phyloP scores from a whole-genome alignment of 164 flowering plant species.

The Houttuynia cordata region DNA sequence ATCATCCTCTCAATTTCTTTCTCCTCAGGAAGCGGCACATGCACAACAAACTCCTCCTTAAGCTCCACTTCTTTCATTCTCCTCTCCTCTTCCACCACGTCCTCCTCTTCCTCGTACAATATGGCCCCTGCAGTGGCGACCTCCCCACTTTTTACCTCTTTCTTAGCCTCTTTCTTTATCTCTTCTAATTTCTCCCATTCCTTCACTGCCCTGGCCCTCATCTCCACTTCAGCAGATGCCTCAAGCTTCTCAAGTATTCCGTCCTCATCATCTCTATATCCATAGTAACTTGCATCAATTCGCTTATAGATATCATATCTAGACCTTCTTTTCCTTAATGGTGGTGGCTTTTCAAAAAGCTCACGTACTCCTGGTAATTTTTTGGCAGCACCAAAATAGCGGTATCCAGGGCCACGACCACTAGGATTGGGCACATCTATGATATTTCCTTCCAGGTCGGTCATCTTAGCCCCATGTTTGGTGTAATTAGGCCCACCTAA shows the following conservation, averaged over 20 bases:
- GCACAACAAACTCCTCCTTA: constrained; percentile 70
- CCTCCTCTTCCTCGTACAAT: no score
- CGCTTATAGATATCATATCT: constrained; percentile 73
- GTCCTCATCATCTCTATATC: constrained; percentile 88
- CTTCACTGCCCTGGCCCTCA: constrained; percentile 50
- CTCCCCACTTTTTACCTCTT: constrained; percentile 71
- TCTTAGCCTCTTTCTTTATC: constrained; percentile 67
- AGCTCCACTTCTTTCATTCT: constrained; percentile 20
- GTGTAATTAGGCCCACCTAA: constrained; percentile 84
- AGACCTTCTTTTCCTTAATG: constrained; percentile 57
- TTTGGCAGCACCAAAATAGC: constrained; percentile 93
- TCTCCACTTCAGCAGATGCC: constrained; percentile 55
- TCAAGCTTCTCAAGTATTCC: constrained; percentile 68
- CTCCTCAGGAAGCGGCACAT: constrained; percentile 90
- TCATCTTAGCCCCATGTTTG: no score
- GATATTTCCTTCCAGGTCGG: no score
- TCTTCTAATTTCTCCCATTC: constrained; percentile 72
- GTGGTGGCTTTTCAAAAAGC: constrained; percentile 91
- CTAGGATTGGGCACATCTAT: constrained; percentile 92
- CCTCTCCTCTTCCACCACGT: no score
- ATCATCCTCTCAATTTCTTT: no score
- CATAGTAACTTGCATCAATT: constrained; percentile 90
- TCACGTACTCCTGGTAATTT: constrained; percentile 85
- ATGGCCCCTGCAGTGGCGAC: constrained; percentile 31
- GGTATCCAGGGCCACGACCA: constrained; percentile 85